phyloP scores from a whole-genome alignment of 768 basidiomycete genomes.

The Candolleomyces eurysporus region DNA sequence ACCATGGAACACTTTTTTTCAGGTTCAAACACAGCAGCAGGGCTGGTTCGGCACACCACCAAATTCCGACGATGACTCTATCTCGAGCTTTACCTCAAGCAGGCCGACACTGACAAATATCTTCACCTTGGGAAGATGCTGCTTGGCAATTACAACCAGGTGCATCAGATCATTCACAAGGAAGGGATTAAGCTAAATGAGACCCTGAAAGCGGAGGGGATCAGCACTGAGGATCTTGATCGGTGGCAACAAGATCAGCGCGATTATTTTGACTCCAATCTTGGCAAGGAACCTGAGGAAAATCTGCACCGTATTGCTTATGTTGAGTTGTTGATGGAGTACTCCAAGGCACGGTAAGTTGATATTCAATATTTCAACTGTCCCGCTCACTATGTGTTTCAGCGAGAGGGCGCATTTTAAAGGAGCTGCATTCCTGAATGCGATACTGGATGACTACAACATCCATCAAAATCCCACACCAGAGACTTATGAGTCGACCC shows the following conservation, averaged over 20 bases:
- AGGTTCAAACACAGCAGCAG: background rate
- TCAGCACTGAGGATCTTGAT: constrained; percentile 20
- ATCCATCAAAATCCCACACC: background rate
- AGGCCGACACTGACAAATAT: background rate
- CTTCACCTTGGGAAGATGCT: background rate
- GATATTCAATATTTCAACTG: too few relatives aligned
- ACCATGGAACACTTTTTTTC: constrained; percentile 21
- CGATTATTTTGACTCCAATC: constrained; percentile 19
- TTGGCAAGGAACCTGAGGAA: constrained; percentile 21
- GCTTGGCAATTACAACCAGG: background rate
- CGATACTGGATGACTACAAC: background rate
- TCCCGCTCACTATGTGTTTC: background rate
- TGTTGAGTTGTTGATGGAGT: constrained; percentile 24
- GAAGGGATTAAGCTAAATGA: background rate
- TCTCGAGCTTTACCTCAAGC: background rate
- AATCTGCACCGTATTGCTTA: constrained; percentile 28
- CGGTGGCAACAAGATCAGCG: constrained; percentile 20
- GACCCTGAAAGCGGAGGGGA: background rate
- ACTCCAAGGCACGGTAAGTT: background rate
- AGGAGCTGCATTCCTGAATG: background rate
- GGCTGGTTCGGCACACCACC: background rate
- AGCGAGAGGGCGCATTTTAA: background rate
- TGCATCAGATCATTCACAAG: constrained; percentile 1
- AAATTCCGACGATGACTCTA: background rate
- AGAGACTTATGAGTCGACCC: background rate